phyloP scores from a whole-genome alignment of 345 rosid genomes.

The Eucalyptus victrix region DNA sequence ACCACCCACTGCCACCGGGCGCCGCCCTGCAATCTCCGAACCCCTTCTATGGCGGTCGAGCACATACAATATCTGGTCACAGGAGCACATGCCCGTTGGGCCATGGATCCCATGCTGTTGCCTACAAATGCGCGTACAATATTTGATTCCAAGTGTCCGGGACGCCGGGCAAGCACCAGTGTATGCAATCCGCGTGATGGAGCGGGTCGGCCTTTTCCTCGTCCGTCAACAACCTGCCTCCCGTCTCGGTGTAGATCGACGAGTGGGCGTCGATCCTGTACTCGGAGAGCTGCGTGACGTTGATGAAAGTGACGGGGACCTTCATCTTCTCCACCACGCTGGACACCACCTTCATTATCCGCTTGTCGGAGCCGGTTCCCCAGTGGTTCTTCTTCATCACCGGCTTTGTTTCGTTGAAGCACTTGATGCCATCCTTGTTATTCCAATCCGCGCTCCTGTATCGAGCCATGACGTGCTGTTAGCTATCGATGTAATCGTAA shows the following conservation, averaged over 20 bases:
- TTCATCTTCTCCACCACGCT: conserved; percentile 41
- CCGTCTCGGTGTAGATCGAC: conserved; percentile 67
- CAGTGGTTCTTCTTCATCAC: conserved; percentile 36
- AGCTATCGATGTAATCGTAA: background rate
- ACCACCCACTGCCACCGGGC: background rate
- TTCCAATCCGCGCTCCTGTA: conserved; percentile 69
- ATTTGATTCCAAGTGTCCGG: conserved; percentile 92
- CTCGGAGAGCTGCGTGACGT: conserved; percentile 80
- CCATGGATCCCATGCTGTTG: background rate
- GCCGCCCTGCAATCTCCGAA: background rate
- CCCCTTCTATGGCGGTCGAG: background rate
- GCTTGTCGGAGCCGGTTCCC: conserved; percentile 37
- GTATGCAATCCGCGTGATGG: conserved; percentile 80
- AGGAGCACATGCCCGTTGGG: background rate
- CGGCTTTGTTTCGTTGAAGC: conserved; percentile 85
- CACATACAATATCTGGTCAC: background rate
- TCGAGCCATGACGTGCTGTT: background rate
- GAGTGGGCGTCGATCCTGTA: conserved; percentile 78
- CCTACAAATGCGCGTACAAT: conserved; percentile 60
- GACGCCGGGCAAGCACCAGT: conserved; percentile 93
- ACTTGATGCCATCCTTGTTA: conserved; percentile 44
- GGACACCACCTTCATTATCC: conserved; percentile 63
- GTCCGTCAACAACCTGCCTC: conserved; percentile 52
- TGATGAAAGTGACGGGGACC: conserved; percentile 57
- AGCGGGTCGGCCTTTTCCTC: conserved; percentile 59